A percentile compares a stretch with the other conserved stretches of the same genome.
Conservation (phyloP, 768 basidiomycete species). For the Paxillus rubicundulus region DNA sequence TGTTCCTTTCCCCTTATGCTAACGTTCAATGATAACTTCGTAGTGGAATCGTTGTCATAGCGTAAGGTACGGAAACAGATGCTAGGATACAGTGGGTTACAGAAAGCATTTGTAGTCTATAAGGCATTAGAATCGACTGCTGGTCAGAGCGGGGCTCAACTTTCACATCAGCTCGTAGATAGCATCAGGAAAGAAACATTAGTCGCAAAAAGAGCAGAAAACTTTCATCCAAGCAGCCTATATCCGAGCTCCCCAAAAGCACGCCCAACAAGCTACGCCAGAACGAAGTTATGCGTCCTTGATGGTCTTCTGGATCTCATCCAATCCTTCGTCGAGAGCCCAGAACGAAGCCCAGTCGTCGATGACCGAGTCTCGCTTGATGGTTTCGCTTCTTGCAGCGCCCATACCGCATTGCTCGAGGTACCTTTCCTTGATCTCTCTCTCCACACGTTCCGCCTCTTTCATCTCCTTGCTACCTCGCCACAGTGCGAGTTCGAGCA, state of each 20-base stretch:
- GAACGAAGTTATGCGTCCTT: slow-evolving; percentile 49
- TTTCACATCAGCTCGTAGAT: background rate
- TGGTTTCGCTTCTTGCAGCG: background rate
- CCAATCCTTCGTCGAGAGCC: slow-evolving; percentile 69
- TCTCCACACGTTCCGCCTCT: slow-evolving; percentile 54
- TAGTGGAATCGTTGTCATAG: background rate
- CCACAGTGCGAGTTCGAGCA: slow-evolving; percentile 80
- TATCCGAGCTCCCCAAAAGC: background rate
- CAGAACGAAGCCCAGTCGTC: slow-evolving; percentile 50
- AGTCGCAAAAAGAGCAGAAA: background rate
- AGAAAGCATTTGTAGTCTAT: background rate
- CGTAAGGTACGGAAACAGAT: too few relatives aligned
- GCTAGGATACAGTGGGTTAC: too few relatives aligned
- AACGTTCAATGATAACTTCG: too few relatives aligned
- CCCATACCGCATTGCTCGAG: slow-evolving; percentile 21
- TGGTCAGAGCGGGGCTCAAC: background rate
- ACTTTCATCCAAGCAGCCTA: background rate
- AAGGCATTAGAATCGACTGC: background rate
- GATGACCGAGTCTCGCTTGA: slow-evolving; percentile 1
- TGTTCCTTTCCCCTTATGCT: too few relatives aligned
- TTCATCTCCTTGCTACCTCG: slow-evolving; percentile 64
- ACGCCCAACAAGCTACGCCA: background rate
- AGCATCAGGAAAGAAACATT: too few relatives aligned
- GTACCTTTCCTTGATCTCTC: slow-evolving; percentile 47
- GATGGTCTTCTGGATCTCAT: slow-evolving; percentile 63